Percentiles rank a stretch among this genome's conserved stretches.
phyloP scores from a whole-genome alignment of 2,329 filamentous ascomycete species.

The Fusarium equiseti region DNA sequence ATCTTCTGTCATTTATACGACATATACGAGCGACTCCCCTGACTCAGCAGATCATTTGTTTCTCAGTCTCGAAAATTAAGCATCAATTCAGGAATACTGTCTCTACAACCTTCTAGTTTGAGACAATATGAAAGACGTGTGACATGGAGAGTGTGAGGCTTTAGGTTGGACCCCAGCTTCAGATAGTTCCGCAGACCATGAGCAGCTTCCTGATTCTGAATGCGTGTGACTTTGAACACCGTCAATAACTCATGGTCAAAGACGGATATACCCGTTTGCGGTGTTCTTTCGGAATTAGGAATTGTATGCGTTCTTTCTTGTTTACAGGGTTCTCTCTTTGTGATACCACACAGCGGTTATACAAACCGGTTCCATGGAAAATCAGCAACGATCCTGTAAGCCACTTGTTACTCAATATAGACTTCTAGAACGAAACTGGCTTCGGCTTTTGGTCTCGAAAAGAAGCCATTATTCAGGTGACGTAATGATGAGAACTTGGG shows the following conservation, averaged over 20 bases:
- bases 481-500: background rate
- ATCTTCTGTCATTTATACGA: background rate
- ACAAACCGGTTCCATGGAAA: background rate
- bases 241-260: background rate
- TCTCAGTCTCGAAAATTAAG: background rate
- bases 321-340: background rate
- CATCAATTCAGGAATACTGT: background rate
- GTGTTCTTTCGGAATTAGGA: background rate
- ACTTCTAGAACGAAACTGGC: slow-evolving; percentile 6
- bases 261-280: background rate
- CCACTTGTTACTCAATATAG: background rate
- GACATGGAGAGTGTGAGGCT: too few relatives aligned
- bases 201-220: background rate
- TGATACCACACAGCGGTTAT: background rate
- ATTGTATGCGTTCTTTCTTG: background rate
- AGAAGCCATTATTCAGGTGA: background rate
- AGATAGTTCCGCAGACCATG: background rate
- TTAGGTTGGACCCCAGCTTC: background rate
- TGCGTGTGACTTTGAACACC: background rate
- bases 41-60: background rate
- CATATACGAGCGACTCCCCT: fast-evolving
- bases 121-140: background rate
- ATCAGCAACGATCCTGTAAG: background rate
- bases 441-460: background rate
- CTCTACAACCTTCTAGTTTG: background rate